Base-by-base conservation (phyloP, 129 eudicot genomes). In the Flaveria ramosissima region DNA sequence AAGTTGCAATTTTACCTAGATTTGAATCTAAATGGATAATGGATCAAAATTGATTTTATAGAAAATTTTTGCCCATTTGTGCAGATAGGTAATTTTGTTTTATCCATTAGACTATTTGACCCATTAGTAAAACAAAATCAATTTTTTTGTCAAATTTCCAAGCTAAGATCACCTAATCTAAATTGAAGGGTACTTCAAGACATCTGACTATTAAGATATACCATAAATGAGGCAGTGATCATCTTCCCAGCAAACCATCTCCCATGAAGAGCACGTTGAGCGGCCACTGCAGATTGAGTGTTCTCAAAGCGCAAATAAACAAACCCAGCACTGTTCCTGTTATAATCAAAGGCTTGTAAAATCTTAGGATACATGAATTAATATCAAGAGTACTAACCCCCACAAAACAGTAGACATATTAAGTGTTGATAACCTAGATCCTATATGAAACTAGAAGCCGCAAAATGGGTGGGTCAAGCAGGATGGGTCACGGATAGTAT, bases 181-280 rank as follows among this genome's bases (percentile, higher is more conserved):
- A 55, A 39, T 72, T 75, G 1, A 47, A 15, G 15, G 43, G 42
- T 10, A 36, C 15, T 77, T 53, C 21, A 20, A 21, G 7, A 3
- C 55, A 51, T 30, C 48, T 32, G 20, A 11, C 50, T 13, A 74
- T n/a, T 16, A 20, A n/a, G 9, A 77, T 42, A 52, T 85, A 92
- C 97, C 97, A 92, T 84, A 65, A 81, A 92, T 21, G 92, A 87
- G 39, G 97, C 96, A 19, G 92, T 87, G 73, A 92, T 92, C 97
- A 92, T 89, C 85, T 89, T 92, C 57, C 96, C 96, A 27, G 97
- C 97, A 87, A 92, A 92, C 97, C 97, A 92, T 82, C 97, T 77
- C 76, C 96, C 96, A 73, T 92, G 96, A 21, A 92, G 92, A 46
- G 88, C 92, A 23, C 83, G 89, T 78, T 92, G 97, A 53, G 96